A percentile compares a stretch with the other conserved stretches of the same genome.
phyloP scores from a whole-genome alignment of 139 green algal species.

The Chlorella ohadii region DNA sequence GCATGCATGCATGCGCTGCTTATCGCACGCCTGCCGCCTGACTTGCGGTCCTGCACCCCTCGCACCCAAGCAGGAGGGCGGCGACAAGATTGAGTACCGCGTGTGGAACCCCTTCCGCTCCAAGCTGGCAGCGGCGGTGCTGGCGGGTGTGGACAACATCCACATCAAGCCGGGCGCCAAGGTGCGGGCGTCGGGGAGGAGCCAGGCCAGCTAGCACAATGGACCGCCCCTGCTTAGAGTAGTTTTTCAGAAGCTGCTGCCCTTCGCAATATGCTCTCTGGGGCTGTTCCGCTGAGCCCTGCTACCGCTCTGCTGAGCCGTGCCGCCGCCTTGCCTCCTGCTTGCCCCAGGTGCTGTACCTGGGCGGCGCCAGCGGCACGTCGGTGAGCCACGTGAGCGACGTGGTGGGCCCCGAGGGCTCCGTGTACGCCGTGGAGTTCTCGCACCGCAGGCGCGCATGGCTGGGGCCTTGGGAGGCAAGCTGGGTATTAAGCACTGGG shows the following conservation, averaged over 20 bases:
- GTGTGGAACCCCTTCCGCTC: slow-evolving; percentile 99
- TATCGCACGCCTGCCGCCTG: too few relatives aligned
- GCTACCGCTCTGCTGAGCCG: background rate
- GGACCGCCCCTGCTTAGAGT: too few relatives aligned
- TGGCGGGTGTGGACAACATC: slow-evolving; percentile 99
- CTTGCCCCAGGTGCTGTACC: slow-evolving; percentile 88
- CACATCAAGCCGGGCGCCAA: slow-evolving; percentile 95
- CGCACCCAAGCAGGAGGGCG: slow-evolving; percentile 58
- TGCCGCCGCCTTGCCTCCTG: background rate
- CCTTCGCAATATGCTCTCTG: too few relatives aligned
- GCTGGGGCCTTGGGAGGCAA: too few relatives aligned
- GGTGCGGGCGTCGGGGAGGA: slow-evolving; percentile 36
- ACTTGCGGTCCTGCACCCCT: too few relatives aligned
- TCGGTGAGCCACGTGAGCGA: slow-evolving; percentile 94
- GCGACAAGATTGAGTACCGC: slow-evolving; percentile 97
- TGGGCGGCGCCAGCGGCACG: slow-evolving; percentile 94
- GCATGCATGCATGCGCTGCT: too few relatives aligned
- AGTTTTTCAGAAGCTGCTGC: too few relatives aligned
- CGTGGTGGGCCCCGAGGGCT: slow-evolving; percentile 92
- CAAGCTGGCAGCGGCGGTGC: slow-evolving; percentile 97
- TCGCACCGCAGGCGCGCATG: slow-evolving; percentile 79
- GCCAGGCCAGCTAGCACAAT: too few relatives aligned
- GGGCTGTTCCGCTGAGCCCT: too few relatives aligned
- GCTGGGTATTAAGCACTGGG: too few relatives aligned
- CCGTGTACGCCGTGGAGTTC: slow-evolving; percentile 99